Conservation (phyloP, 2,329 filamentous ascomycete species). For the Aspergillaceae sp. region DNA sequence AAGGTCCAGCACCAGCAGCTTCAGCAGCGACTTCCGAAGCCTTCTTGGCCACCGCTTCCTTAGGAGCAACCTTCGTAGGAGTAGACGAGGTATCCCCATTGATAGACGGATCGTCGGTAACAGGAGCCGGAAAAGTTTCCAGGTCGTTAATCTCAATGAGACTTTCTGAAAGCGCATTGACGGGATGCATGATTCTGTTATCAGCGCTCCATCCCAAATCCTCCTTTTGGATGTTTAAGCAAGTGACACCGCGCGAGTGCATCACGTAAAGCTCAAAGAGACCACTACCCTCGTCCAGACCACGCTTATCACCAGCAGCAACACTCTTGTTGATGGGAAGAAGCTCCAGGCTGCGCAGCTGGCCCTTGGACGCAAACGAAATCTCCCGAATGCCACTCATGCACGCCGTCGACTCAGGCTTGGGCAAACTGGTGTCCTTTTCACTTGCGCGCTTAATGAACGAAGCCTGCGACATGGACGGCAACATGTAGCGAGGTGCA, state of each 20-base stretch:
- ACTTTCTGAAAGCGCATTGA: constrained; percentile 67
- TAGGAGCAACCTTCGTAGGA: constrained; percentile 29
- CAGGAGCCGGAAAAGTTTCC: constrained; percentile 38
- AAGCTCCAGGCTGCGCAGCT: constrained; percentile 83
- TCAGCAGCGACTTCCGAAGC: constrained; percentile 26
- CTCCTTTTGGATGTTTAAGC: constrained; percentile 72
- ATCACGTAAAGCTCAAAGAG: constrained; percentile 94
- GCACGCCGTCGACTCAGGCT: constrained; percentile 89
- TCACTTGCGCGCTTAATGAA: constrained; percentile 72
- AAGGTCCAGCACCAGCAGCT: constrained; percentile 10
- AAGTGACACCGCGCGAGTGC: constrained; percentile 96
- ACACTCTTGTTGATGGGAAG: constrained; percentile 54
- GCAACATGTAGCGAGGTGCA: constrained; percentile 81
- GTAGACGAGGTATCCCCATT: constrained; percentile 35
- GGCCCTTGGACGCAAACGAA: constrained; percentile 77
- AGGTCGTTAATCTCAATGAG: constrained; percentile 68
- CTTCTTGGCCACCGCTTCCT: constrained; percentile 32
- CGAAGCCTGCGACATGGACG: constrained; percentile 72
- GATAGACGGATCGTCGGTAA: constrained; percentile 35
- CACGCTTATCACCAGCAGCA: constrained; percentile 40
- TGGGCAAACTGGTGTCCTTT: constrained; percentile 64
- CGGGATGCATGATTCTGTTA: constrained; percentile 71
- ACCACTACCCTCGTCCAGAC: constrained; percentile 55
- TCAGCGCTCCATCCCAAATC: constrained; percentile 89
- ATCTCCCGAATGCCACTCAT: constrained; percentile 96